Conservation (phyloP, 2,329 filamentous ascomycete genomes). For the Penicillium sp. region DNA sequence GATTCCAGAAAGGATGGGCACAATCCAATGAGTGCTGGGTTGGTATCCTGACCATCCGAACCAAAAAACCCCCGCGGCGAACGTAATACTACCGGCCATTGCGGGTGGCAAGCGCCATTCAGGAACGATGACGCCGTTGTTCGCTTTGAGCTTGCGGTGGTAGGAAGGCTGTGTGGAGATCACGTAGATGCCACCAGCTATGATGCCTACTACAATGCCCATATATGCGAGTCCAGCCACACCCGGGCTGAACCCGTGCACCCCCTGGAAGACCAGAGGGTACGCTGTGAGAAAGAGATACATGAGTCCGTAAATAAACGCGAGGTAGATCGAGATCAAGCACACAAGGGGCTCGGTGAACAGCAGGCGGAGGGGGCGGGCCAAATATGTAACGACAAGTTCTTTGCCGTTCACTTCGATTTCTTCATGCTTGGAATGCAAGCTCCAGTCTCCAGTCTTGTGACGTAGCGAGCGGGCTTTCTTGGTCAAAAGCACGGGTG, state of each 20-base stretch:
- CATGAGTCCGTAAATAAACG: conserved; percentile 56
- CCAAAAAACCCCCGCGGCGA: conserved; percentile 50
- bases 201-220: conserved; percentile 57
- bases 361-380: conserved; percentile 53
- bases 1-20: conserved; percentile 51
- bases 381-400: conserved; percentile 38
- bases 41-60: conserved; percentile 54
- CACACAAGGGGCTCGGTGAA: conserved; percentile 56
- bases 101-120: conserved; percentile 60
- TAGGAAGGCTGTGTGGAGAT: conserved; percentile 3
- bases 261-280: conserved; percentile 51
- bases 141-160: neutral
- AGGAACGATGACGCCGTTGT: conserved; percentile 33
- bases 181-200: conserved; percentile 48
- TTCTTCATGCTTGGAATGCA: conserved; percentile 18
- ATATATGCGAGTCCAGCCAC: conserved; percentile 59
- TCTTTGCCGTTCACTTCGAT: conserved; percentile 6
- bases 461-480: conserved; percentile 40
- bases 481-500: conserved; percentile 58
- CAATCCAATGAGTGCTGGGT: conserved; percentile 47
- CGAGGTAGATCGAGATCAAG: conserved; percentile 50
- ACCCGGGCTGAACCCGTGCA: conserved; percentile 52
- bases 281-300: conserved; percentile 61
- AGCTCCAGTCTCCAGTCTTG: conserved; percentile 31
- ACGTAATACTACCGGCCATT: conserved; percentile 49